A percentile compares a stretch with the other conserved stretches of the same genome.
Conservation (phyloP, 1,139 yeast species). For the Kodamaea ohmeri region DNA sequence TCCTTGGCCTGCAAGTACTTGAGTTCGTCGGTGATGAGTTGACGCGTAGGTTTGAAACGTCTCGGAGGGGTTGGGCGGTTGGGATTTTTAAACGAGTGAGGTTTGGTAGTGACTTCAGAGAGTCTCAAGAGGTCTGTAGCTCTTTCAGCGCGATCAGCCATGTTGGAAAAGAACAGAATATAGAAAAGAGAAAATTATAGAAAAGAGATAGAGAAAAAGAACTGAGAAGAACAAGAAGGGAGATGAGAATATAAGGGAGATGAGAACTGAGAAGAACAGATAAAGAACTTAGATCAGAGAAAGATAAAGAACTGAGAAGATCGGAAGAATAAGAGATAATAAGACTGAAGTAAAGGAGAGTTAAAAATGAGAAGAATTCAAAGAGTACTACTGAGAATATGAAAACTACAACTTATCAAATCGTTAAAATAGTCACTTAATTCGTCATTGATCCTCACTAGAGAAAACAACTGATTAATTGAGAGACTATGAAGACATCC, state of each 20-base stretch:
- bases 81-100: constrained; percentile 57
- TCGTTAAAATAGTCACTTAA: too few species aligned
- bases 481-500: too few species aligned
- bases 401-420: too few species aligned
- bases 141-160: constrained; percentile 10
- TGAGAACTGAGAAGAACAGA: not conserved
- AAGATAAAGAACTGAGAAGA: too few species aligned
- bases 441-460: too few species aligned
- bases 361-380: too few species aligned
- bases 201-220: not conserved
- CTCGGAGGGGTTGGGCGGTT: constrained; percentile 47
- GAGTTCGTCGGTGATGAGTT: constrained; percentile 74
- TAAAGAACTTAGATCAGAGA: too few species aligned
- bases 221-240: not conserved
- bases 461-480: too few species aligned
- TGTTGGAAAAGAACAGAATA: constrained; percentile 1
- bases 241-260: not conserved
- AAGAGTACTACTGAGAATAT: too few species aligned
- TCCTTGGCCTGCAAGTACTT: constrained; percentile 50
- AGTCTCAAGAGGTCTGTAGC: constrained; percentile 29
- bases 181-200: not conserved
- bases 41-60: constrained; percentile 75
- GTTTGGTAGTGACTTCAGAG: constrained; percentile 42
- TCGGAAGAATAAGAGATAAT: too few species aligned
- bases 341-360: too few species aligned